Conservation (phyloP, 2,329 filamentous ascomycete species). For the Colletotrichum caudatum region DNA sequence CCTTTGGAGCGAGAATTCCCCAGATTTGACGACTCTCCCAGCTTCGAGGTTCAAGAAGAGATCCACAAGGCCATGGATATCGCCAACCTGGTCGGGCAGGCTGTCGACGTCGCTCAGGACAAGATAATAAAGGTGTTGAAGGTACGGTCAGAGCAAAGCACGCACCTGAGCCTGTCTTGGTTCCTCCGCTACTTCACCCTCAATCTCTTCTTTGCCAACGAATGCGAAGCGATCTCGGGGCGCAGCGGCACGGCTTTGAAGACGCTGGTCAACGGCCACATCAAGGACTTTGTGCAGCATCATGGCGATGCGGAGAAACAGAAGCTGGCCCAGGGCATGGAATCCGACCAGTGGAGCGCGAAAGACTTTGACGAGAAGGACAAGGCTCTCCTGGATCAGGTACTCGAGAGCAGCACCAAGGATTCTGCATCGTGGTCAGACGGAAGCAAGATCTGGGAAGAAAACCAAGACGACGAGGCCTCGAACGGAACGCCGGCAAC, state of each 20-base stretch:
- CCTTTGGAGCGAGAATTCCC: constrained; percentile 41
- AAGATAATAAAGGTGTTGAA: constrained; percentile 81
- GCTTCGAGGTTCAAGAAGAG: constrained; percentile 74
- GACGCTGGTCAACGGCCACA: constrained; percentile 83
- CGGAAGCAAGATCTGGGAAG: constrained; percentile 68
- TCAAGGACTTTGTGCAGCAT: constrained; percentile 80
- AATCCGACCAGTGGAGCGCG: constrained; percentile 83
- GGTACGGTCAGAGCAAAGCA: constrained; percentile 80
- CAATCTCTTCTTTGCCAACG: constrained; percentile 85
- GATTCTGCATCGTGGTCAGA: constrained; percentile 77
- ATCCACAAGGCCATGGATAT: constrained; percentile 82
- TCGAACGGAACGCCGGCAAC: constrained; percentile 43
- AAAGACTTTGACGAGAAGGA: constrained; percentile 78
- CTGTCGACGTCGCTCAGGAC: constrained; percentile 84
- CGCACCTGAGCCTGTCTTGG: constrained; percentile 72
- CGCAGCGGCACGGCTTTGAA: constrained; percentile 81
- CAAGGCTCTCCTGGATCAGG: constrained; percentile 68
- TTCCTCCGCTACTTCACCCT: constrained; percentile 87
- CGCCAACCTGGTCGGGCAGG: constrained; percentile 81
- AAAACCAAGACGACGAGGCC: constrained; percentile 37
- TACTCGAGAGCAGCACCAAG: constrained; percentile 77
- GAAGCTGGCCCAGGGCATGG: constrained; percentile 80
- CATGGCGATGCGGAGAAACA: constrained; percentile 81
- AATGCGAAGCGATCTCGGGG: constrained; percentile 87
- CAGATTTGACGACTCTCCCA: constrained; percentile 40